Evolutionary conservation across 2,329 filamentous ascomycete species (phyloP).

Genomic region (Colletotrichum sp.): DNA sequence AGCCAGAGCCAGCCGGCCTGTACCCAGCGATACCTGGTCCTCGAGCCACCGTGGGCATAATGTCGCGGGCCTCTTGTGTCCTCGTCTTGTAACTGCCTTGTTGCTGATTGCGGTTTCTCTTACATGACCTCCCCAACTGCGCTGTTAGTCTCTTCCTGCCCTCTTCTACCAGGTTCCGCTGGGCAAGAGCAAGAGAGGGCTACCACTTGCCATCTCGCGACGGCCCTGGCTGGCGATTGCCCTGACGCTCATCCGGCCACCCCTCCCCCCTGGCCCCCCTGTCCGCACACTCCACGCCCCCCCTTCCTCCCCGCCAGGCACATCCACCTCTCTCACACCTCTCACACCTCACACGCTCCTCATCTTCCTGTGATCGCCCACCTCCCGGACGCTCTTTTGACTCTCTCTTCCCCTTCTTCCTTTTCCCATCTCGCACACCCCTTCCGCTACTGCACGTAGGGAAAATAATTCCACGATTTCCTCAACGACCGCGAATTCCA

Average conservation of each 20-base stretch:
- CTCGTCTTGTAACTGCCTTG: not conserved
- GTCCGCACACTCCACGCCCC: not conserved
- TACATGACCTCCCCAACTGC: not conserved
- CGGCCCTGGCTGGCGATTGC: not conserved
- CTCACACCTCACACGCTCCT: constrained; percentile 4
- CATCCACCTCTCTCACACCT: constrained; percentile 8
- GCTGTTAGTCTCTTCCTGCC: not conserved
- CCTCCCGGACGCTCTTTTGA: constrained; percentile 12
- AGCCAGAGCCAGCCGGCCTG: not conserved
- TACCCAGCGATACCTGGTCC: not conserved
- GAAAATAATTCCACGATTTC: constrained; percentile 8
- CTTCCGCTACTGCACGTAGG: constrained; percentile 4
- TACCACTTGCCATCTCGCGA: not conserved
- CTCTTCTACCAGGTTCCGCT: not conserved
- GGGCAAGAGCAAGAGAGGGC: not conserved
- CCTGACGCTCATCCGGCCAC: not conserved
- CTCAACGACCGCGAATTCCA: constrained; percentile 3
- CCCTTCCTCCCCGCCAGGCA: not conserved
- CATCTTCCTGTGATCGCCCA: constrained; percentile 20
- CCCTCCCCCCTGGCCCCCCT: not conserved
- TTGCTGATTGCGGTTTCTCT: not conserved
- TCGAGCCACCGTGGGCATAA: not conserved
- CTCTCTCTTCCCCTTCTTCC: not conserved
- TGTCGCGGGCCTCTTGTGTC: not conserved
- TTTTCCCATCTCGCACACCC: constrained; percentile 6